Base-by-base conservation (phyloP, 1,139 yeast species). In the Blastobotrys proliferans region DNA sequence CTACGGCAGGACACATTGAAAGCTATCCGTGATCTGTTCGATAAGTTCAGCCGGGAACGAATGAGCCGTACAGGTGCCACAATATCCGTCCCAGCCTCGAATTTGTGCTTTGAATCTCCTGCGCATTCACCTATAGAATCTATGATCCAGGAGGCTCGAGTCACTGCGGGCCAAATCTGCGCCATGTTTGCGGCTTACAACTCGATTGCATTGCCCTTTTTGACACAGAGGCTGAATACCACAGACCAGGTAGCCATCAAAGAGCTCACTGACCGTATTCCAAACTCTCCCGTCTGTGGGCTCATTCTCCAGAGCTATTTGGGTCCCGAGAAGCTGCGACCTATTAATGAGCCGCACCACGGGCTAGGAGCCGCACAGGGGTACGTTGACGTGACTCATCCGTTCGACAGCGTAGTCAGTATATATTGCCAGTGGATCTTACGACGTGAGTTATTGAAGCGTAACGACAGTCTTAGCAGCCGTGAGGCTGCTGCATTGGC, bases 351-450 rank as follows among this genome's bases (percentile, higher is more conserved):
- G 14, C 38, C 38, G 27, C 43, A 40, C 28, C 16, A 40, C 27
- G 43, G 43, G 21, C 22, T 40, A 3, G 43, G 43, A 6, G 34
- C 34, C 22, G 2, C 5, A 6, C 22, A 20, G 4, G 43, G 43
- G n/a, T 41, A 50, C 39, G 56, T 52, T 13, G 53, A 52, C 30
- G 46, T 56, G 10, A 54, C 53, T 3, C 40, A 46, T 34, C 60
- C 61, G 5, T 46, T 52, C 31, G 56, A 55, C 28, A 51, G 54
- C 35, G 32, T 48, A 6, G 17, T 42, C 11, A 46, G 51, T 28
- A 28, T 51, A 11, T 38, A 51, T 10, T 41, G 50, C 11, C 56
- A 54, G 40, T 54, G 53, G 50, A 44, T 46, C 17, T 43, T 49
- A 10, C 35, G 45, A 19, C 41, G 34, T 18, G 25, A 22, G 10